A percentile compares a stretch with the other conserved stretches of the same genome.
These are phyloP conservation scores for Agrocybe pediades DNA, from an alignment of 768 basidiomycete species.

Conservation along the genomic window DNA sequence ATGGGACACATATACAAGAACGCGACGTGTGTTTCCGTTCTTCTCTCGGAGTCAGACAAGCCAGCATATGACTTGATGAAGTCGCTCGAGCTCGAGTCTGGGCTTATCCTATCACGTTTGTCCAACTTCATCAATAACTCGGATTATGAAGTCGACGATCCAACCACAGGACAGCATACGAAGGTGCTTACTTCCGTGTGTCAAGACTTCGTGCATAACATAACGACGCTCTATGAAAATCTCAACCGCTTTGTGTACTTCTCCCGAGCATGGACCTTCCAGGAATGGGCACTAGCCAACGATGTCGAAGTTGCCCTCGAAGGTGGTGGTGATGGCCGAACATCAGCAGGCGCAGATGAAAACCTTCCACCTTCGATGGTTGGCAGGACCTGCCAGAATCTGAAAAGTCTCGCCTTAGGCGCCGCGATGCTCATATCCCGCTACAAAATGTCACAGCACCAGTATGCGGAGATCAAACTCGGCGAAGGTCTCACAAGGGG, in stretches of 20 bases:
- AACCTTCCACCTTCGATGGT: neutral
- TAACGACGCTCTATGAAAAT: neutral
- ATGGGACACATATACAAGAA: slow-evolving; percentile 10
- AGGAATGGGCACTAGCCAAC: slow-evolving; percentile 7
- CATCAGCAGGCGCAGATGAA: neutral
- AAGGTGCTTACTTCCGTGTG: neutral
- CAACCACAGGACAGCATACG: neutral
- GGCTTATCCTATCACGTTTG: neutral
- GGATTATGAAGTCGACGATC: slow-evolving; percentile 1
- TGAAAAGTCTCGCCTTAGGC: slow-evolving; percentile 9
- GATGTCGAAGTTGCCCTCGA: slow-evolving; percentile 8
- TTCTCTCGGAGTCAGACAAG: slow-evolving; percentile 5
- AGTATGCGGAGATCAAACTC: slow-evolving; percentile 8
- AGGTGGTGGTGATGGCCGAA: neutral
- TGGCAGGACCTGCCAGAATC: slow-evolving; percentile 1
- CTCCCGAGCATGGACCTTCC: slow-evolving; percentile 10
- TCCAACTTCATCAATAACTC: neutral
- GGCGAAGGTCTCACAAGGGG: neutral
- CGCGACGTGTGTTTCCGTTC: slow-evolving; percentile 7
- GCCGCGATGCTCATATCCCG: slow-evolving; percentile 9
- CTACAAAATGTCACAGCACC: slow-evolving; percentile 9
- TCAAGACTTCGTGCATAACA: slow-evolving; percentile 2
- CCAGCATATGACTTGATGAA: slow-evolving; percentile 1
- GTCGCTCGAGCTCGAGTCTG: neutral
- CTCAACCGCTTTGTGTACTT: slow-evolving; percentile 2